phyloP scores from a whole-genome alignment of 2,329 filamentous ascomycete genomes.

The Fusarium nygamai region DNA sequence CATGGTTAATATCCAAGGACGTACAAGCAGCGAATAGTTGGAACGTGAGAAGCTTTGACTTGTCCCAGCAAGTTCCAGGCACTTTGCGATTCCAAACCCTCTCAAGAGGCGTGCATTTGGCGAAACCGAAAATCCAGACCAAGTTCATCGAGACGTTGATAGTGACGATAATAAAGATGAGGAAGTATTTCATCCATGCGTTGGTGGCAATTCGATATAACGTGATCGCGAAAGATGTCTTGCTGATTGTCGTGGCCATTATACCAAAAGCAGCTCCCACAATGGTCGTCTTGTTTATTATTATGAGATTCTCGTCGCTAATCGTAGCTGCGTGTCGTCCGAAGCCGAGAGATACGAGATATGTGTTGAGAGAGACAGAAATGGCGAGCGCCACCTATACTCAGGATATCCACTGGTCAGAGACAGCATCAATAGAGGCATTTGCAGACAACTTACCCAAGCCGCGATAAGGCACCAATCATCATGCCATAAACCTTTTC shows the following conservation, averaged over 20 bases:
- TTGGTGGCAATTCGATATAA: conserved; percentile 46
- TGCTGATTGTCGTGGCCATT: conserved; percentile 49
- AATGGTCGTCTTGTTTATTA: conserved; percentile 44
- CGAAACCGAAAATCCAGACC: conserved; percentile 48
- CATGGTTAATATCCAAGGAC: neutral
- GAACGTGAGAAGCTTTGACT: conserved; percentile 37
- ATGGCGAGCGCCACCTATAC: conserved; percentile 42
- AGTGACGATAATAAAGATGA: conserved; percentile 47
- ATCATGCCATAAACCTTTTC: conserved; percentile 51
- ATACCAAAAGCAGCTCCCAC: conserved; percentile 46
- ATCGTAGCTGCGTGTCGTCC: conserved; percentile 39
- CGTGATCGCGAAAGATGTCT: conserved; percentile 53
- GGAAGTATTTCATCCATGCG: conserved; percentile 42
- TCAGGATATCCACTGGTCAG: neutral
- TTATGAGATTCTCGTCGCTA: conserved; percentile 35
- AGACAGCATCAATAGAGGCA: neutral
- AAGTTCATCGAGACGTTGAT: conserved; percentile 49
- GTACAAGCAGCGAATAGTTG: conserved; percentile 48
- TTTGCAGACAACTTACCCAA: conserved; percentile 44
- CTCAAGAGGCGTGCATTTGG: conserved; percentile 45
- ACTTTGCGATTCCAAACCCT: conserved; percentile 42
- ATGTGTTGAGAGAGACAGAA: conserved; percentile 46
- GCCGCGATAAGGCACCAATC: conserved; percentile 49
- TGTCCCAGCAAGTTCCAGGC: conserved; percentile 46
- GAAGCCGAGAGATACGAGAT: conserved; percentile 46